These are phyloP conservation scores for Fusarium devonianum DNA, from an alignment of 2,329 filamentous ascomycete species.

Conservation along the genomic window DNA sequence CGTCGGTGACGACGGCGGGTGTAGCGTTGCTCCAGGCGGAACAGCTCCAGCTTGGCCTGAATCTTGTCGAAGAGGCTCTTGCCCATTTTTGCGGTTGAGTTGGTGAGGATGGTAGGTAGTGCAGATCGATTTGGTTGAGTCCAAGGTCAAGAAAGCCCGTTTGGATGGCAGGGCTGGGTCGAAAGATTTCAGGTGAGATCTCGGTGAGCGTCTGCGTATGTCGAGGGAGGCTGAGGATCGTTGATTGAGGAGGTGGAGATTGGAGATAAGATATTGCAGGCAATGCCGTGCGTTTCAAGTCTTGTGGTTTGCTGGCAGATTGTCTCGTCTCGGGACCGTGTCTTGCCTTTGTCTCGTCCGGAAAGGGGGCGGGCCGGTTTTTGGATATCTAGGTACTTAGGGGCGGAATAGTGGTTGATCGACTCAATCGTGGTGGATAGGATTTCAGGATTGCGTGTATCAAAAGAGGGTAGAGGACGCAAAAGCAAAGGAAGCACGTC, in stretches of 20 bases:
- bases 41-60: conserved; percentile 81
- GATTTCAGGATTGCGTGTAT: conserved; percentile 12
- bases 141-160: conserved; percentile 3
- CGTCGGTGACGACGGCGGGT: conserved; percentile 86
- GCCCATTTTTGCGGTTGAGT: conserved; percentile 50
- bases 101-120: neutral
- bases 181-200: conserved; percentile 13
- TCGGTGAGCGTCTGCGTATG: conserved; percentile 23
- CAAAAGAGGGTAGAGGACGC: conserved; percentile 39
- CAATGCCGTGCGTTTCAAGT: conserved; percentile 33
- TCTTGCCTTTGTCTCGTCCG: conserved; percentile 23
- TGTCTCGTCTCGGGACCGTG: conserved; percentile 26
- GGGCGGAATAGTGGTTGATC: neutral
- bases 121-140: no score
- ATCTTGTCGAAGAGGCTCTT: conserved; percentile 65
- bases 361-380: conserved; percentile 26
- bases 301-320: conserved; percentile 1
- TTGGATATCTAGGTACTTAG: no score
- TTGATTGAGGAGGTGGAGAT: conserved; percentile 30
- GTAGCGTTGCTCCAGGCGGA: conserved; percentile 94
- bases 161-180: conserved; percentile 2
- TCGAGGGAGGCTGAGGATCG: conserved; percentile 24
- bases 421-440: conserved; percentile 6
- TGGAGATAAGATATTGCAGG: conserved; percentile 27
- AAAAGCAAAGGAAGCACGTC: conserved; percentile 35